A percentile compares a stretch with the other conserved stretches of the same genome.
Evolutionary conservation across 2,329 filamentous ascomycete species (phyloP).

Genomic region (Huntiella savannae): DNA sequence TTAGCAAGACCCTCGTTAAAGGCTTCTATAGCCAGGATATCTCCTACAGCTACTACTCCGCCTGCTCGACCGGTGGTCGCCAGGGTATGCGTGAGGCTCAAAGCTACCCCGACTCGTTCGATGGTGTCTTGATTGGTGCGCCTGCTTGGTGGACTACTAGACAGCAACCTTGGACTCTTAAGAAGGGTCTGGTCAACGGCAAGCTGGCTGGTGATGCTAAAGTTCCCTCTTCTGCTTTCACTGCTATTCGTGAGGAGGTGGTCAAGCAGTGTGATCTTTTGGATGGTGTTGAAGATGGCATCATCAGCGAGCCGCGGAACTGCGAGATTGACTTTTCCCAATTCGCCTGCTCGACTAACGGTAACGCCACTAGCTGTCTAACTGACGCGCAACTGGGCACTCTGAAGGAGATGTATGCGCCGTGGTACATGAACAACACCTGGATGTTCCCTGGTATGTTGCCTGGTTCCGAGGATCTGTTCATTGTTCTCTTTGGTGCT

Average conservation of each 20-base stretch:
- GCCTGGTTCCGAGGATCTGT: constrained; percentile 25
- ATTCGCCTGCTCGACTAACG: constrained; percentile 20
- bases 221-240: constrained; percentile 24
- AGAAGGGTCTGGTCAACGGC: constrained; percentile 26
- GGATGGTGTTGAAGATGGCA: constrained; percentile 30
- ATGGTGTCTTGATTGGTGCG: constrained; percentile 26
- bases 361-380: constrained; percentile 21
- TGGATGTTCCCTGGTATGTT: constrained; percentile 22
- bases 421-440: constrained; percentile 16
- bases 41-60: constrained; percentile 23
- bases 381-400: constrained; percentile 22
- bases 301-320: constrained; percentile 26
- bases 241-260: constrained; percentile 24
- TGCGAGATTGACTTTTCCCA: constrained; percentile 26
- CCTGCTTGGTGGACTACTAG: constrained; percentile 29
- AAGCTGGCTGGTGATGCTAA: constrained; percentile 25
- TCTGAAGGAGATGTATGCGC: constrained; percentile 16
- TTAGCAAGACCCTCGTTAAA: constrained; percentile 27
- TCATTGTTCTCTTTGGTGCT: constrained; percentile 16
- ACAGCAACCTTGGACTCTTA: constrained; percentile 21
- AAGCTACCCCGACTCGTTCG: constrained; percentile 28
- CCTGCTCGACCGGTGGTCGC: constrained; percentile 32
- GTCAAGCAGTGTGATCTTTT: constrained; percentile 29
- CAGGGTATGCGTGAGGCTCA: constrained; percentile 29
- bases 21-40: constrained; percentile 27